Evolutionary conservation across 108 stramenopile species (phyloP), one percentile per base, ranked within the genome.

Genomic region (Nitzschia putrida): DNA sequence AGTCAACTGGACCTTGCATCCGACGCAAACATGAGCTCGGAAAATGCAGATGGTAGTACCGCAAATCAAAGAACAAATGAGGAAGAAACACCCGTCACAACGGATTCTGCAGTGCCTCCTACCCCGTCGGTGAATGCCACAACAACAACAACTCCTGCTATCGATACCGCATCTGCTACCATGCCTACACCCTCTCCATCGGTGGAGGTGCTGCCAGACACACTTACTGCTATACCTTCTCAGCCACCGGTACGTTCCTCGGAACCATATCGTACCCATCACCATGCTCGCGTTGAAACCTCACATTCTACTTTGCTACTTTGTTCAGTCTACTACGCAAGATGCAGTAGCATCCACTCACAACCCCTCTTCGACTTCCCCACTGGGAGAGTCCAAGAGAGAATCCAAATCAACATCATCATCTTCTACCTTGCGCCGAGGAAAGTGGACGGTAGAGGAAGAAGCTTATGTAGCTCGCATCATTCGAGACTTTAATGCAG

Each of bases 391-490:
- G 21, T 47, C 42, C 14, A 25, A 21, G 22, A 64, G 18, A 44
- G 9, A 37, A 10, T 38, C 71, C 34, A 64, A 49, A 34, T 41
- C 53, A 18, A 69, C 58, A 60, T 25, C 60, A 18, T 23, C 39
- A 37, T 1, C 66, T 8, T 66, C 66, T 8, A 57, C 79, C 26
- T 82, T 93, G 12, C 88, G 96, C 3, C 85, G 92, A 57, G 96
- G 96, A 18, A 97, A 97, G 67, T 97, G 96, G 96, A 90, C 92
- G 13, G 65, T 81, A 18, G 97, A 99, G 77, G 98, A 99, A 79
- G 97, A 98, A 66, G 81, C 86, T n/a, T 98, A 93, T 66, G 95
- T 95, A 29, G 80, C 86, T 22, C 79, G 90, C 18, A 89, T 97
- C 26, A 97, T 99, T 71, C 81, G 86, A 65, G 92, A 94, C 66